A percentile compares a stretch with the other conserved stretches of the same genome.
Evolutionary conservation across 73 alveolate genomes (phyloP).

Genomic region (Tetrahymena thermophila): DNA sequence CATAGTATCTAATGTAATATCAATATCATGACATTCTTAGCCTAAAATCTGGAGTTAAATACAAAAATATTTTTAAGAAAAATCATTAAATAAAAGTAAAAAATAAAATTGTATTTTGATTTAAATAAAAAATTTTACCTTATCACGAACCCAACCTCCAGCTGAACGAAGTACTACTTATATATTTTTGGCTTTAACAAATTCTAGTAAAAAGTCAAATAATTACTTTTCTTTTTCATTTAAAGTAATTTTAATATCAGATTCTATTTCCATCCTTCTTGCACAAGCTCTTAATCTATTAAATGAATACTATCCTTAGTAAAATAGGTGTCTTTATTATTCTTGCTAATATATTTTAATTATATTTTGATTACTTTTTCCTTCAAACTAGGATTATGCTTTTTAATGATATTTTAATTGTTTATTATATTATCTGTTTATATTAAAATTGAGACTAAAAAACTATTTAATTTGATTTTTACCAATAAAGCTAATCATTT

Average conservation of each 20-base stretch:
- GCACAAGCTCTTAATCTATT: slow-evolving; percentile 2
- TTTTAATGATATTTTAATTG: not conserved
- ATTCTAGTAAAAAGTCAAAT: not conserved
- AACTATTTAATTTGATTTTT: not conserved
- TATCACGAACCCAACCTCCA: slow-evolving; percentile 99
- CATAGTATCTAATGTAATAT: slow-evolving; percentile 94
- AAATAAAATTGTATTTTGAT: not conserved
- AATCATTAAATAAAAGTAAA: not conserved
- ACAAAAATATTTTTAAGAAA: not conserved
- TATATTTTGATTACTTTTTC: not conserved
- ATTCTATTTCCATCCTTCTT: not conserved
- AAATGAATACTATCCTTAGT: not conserved
- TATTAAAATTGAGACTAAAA: not conserved
- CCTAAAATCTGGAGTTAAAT: slow-evolving; percentile 54
- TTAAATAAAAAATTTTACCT: slow-evolving; percentile 15
- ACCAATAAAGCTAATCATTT: not conserved
- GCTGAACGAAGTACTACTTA: slow-evolving; percentile 78
- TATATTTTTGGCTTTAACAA: not conserved
- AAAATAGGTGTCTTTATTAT: not conserved
- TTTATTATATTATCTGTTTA: not conserved
- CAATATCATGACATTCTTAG: slow-evolving; percentile 88
- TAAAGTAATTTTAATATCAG: not conserved
- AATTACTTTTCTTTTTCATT: not conserved
- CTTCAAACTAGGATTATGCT: not conserved
- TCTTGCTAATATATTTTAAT: not conserved